Conservation (phyloP, 805 yeast species). For the Priceomyces carsonii region DNA sequence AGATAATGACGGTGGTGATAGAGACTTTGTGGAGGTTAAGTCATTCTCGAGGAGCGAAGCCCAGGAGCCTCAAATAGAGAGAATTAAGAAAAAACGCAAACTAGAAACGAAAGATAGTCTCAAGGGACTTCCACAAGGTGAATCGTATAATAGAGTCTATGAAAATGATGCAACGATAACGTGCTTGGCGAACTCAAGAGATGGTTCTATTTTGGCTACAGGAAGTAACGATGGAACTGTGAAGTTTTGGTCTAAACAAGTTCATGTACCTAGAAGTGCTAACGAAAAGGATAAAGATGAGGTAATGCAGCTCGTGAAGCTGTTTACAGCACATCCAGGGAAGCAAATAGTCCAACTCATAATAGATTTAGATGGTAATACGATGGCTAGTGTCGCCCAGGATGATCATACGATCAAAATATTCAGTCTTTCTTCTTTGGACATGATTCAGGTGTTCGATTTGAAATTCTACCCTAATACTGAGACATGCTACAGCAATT, state of each 20-base stretch:
- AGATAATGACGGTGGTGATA: constrained; percentile 10
- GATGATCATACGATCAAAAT: constrained; percentile 16
- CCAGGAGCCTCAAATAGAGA: too few relatives aligned
- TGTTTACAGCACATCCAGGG: constrained; percentile 17
- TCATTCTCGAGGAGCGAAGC: too few relatives aligned
- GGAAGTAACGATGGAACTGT: constrained; percentile 21
- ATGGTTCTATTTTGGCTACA: constrained; percentile 14
- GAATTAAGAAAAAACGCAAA: too few relatives aligned
- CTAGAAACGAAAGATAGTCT: constrained; percentile 7
- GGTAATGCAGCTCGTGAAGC: constrained; percentile 14
- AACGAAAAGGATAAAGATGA: constrained; percentile 8
- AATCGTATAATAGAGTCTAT: constrained; percentile 5
- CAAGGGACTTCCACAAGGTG: neutral
- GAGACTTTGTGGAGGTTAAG: constrained; percentile 10
- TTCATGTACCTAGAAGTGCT: neutral
- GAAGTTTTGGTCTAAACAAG: constrained; percentile 19
- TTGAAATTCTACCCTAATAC: constrained; percentile 16
- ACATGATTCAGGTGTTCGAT: constrained; percentile 20
- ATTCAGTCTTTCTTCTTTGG: constrained; percentile 20
- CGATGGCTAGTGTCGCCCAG: constrained; percentile 18
- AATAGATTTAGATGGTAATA: constrained; percentile 13
- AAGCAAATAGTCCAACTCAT: constrained; percentile 14
- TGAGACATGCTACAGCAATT: constrained; percentile 6
- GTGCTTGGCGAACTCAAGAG: constrained; percentile 11
- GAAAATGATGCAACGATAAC: constrained; percentile 13